These are phyloP conservation scores for Alternaria triticimaculans DNA, from an alignment of 2,329 filamentous ascomycete species.

Conservation along the genomic window DNA sequence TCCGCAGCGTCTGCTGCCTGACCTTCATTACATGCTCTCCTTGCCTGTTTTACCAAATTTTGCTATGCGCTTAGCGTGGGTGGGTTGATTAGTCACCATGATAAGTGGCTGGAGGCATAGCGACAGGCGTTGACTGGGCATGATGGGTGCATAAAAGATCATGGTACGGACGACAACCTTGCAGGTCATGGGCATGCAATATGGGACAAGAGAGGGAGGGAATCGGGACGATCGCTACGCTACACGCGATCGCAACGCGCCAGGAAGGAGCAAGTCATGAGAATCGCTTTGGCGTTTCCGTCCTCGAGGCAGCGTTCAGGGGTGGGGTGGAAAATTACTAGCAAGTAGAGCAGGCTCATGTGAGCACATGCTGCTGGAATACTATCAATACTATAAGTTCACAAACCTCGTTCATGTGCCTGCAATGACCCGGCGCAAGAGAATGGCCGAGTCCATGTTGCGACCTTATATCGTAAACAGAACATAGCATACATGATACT, in stretches of 20 bases:
- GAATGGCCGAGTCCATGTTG: neutral
- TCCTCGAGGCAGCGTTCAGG: slow-evolving; percentile 15
- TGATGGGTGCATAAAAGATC: slow-evolving; percentile 25
- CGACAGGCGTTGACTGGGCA: slow-evolving; percentile 45
- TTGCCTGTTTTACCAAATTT: slow-evolving; percentile 23
- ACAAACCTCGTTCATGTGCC: neutral
- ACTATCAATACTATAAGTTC: slow-evolving; percentile 11
- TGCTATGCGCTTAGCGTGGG: slow-evolving; percentile 44
- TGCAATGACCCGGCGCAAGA: neutral
- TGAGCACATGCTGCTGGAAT: slow-evolving; percentile 4
- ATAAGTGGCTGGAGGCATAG: slow-evolving; percentile 40
- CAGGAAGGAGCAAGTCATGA: slow-evolving; percentile 15
- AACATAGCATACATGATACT: neutral
- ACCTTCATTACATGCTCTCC: slow-evolving; percentile 10
- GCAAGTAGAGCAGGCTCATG: slow-evolving; percentile 14
- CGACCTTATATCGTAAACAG: neutral
- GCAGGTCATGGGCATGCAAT: slow-evolving; percentile 1
- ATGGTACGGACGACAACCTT: neutral
- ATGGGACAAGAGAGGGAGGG: slow-evolving; percentile 1
- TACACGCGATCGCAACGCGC: slow-evolving; percentile 15
- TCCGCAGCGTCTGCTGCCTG: slow-evolving; percentile 10
- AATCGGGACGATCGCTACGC: slow-evolving; percentile 1
- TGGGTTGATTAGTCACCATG: slow-evolving; percentile 29
- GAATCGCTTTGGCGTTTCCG: slow-evolving; percentile 22
- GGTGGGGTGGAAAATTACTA: slow-evolving; percentile 5